Base-by-base conservation (phyloP, 2,329 filamentous ascomycete species). In the Exophiala xenobiotica region DNA sequence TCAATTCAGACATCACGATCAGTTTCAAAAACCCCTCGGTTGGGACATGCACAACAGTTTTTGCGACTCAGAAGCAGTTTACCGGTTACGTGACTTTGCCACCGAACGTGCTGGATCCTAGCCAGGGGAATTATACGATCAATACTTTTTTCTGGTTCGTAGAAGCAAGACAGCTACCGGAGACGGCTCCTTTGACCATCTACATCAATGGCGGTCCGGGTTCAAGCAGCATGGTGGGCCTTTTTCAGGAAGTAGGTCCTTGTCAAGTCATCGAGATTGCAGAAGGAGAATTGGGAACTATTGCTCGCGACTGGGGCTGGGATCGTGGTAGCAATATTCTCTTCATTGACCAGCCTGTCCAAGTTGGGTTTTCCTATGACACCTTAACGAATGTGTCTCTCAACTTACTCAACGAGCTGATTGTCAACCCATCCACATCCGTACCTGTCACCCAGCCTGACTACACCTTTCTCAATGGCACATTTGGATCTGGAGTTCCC, bases 21-120 rank as follows among this genome's bases (percentile, higher is more conserved):
- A 79, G 80, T 49, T 90, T 86, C 74, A 88, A 85, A 63, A 71
- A 76, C 27, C 79, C 79, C 2, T 76, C 79, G 3, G 66, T 73
- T 6, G 81, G 79, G 39, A 83, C 78, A 9, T 89, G 86, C 67
- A 78, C 73, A 40, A 88, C 86, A 1, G 80, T 79, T 6, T 87
- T 86, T 61, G 64, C 74, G 38, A 74, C 73, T 1, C 86, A 89
- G 67, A 78, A 83, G 65, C 86, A 88, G 65, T 87, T 84, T 63
- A 81, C 83, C 3, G 86, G 86, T 62, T 88, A 86, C 78, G 80
- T 88, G 49, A 77, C 70, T 46, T 68, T 88, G 4, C 81, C 82
- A 4, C 63, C 65, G n/a, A 61, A 59, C 29, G 56, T 61, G 20
- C 54, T 65, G 18, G 51, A 60, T 20, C 63, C 64, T 6, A 62